phyloP scores from a whole-genome alignment of 2,329 filamentous ascomycete species.

The Colletotrichum neosansevieriae region DNA sequence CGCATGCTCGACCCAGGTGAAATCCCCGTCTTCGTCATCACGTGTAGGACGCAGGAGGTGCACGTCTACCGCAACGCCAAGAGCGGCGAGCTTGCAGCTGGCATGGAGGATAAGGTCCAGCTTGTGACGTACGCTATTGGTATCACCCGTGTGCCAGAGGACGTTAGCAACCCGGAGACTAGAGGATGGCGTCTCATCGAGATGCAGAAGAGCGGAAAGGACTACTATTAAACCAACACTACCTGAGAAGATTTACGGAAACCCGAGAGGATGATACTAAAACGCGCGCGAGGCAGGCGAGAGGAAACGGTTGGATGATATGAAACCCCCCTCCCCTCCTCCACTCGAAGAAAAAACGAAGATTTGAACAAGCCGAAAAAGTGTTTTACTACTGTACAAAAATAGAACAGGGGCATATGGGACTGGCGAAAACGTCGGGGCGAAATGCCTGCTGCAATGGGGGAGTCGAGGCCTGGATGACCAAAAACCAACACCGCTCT shows the following conservation, averaged over 20 bases:
- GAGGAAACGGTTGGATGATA: constrained; percentile 26
- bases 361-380: constrained; percentile 23
- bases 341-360: constrained; percentile 16
- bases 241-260: neutral
- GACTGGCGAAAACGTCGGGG: constrained; percentile 31
- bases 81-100: constrained; percentile 87
- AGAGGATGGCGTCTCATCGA: constrained; percentile 97
- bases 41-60: constrained; percentile 95
- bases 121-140: constrained; percentile 98
- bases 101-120: constrained; percentile 99
- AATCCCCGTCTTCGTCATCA: constrained; percentile 96
- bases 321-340: constrained; percentile 7
- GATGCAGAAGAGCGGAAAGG: constrained; percentile 96
- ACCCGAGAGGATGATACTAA: neutral
- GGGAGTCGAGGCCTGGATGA: constrained; percentile 11
- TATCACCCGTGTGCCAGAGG: constrained; percentile 91
- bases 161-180: constrained; percentile 97
- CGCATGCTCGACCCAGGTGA: constrained; percentile 87
- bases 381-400: constrained; percentile 42
- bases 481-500: constrained; percentile 38
- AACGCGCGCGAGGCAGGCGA: constrained; percentile 22
- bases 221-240: constrained; percentile 70
- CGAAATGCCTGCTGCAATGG: constrained; percentile 16
- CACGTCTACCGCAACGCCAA: constrained; percentile 97
- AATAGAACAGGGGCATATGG: constrained; percentile 37